These are phyloP conservation scores for Corylus avellana DNA, from an alignment of 306 rosid species.

Conservation along the genomic window DNA sequence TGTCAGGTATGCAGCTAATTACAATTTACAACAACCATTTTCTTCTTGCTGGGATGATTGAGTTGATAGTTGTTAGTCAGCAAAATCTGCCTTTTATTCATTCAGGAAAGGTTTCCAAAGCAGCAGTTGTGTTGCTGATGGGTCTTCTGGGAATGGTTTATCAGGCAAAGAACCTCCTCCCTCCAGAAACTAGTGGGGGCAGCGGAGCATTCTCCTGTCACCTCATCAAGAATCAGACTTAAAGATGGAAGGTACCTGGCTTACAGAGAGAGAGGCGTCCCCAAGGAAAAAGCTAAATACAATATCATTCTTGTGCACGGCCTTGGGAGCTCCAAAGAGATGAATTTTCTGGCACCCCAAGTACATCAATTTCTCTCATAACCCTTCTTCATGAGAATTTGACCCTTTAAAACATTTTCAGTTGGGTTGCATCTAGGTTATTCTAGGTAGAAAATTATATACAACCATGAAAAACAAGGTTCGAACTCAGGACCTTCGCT, in stretches of 20 bases:
- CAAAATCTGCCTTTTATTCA: neutral
- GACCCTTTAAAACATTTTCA: neutral
- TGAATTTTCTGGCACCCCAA: conserved; percentile 52
- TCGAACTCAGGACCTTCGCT: no score
- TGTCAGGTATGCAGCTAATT: conserved; percentile 18
- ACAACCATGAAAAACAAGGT: neutral
- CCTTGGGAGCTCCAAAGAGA: conserved; percentile 63
- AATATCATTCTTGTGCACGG: conserved; percentile 53
- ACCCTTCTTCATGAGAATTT: neutral
- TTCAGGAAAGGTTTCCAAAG: conserved; percentile 54
- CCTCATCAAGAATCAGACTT: conserved; percentile 46
- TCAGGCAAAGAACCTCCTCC: conserved; percentile 48
- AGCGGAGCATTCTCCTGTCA: conserved; percentile 16
- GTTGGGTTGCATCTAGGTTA: neutral
- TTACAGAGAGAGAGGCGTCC: conserved; percentile 47
- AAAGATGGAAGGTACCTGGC: conserved; percentile 55
- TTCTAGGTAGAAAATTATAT: neutral
- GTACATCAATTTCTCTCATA: conserved; percentile 19
- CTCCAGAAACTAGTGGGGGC: conserved; percentile 23
- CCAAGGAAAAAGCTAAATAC: conserved; percentile 34
- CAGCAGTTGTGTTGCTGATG: conserved; percentile 52
- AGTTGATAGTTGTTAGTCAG: neutral
- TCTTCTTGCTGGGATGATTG: neutral
- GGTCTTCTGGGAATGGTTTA: conserved; percentile 77
- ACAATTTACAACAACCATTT: no score